A percentile compares a stretch with the other conserved stretches of the same genome.
These are phyloP conservation scores for Tylopilus rubrobrunneus DNA, from an alignment of 768 basidiomycete genomes.

Conservation along the genomic window DNA sequence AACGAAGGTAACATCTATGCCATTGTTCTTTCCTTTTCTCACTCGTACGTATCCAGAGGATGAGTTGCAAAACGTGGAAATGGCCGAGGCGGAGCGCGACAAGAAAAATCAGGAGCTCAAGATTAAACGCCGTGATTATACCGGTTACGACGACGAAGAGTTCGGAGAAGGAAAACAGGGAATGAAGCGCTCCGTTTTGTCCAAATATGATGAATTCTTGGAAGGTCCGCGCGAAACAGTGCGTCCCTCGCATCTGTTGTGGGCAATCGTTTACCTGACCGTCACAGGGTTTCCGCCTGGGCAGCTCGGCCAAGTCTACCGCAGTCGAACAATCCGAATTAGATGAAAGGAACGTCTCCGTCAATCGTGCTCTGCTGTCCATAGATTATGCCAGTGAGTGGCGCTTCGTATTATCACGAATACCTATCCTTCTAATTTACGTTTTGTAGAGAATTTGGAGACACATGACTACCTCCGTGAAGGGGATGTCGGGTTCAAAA, in stretches of 20 bases:
- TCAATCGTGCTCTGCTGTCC: constrained; percentile 77
- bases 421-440: constrained; percentile 14
- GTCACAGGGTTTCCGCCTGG: constrained; percentile 81
- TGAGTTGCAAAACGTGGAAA: constrained; percentile 92
- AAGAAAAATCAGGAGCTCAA: constrained; percentile 81
- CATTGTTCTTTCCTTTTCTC: neutral
- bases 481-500: constrained; percentile 93
- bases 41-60: constrained; percentile 63
- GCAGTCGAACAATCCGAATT: constrained; percentile 39
- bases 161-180: constrained; percentile 72
- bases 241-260: constrained; percentile 18
- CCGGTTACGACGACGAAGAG: constrained; percentile 96
- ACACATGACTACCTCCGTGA: constrained; percentile 86
- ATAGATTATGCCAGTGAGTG: constrained; percentile 88
- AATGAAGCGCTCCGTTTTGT: constrained; percentile 77
- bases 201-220: constrained; percentile 93
- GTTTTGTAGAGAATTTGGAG: constrained; percentile 70
- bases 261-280: neutral
- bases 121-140: constrained; percentile 86
- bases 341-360: constrained; percentile 50
- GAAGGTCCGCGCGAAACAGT: constrained; percentile 72
- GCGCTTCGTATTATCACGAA: neutral
- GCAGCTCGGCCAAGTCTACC: constrained; percentile 46
- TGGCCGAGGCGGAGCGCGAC: constrained; percentile 83
- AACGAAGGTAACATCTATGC: constrained; percentile 67